Percentiles rank a stretch among this genome's conserved stretches.
Conservation (phyloP, 208 protist genomes). For the Herpetomonas samuelpessoai region DNA sequence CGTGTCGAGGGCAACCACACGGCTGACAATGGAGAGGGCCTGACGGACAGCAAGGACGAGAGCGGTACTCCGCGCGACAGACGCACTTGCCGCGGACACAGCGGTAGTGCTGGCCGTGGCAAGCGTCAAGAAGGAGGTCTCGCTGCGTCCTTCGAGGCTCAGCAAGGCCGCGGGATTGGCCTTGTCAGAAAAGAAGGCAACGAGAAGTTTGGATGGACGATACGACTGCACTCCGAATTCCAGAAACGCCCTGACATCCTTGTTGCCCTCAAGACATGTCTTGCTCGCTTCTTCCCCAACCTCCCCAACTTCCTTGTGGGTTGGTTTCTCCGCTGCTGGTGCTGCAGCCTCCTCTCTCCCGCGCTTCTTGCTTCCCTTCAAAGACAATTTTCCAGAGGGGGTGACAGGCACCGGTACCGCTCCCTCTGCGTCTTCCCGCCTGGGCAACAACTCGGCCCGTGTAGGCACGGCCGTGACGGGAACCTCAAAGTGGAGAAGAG, state of each 20-base stretch:
- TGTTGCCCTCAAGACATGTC: no score
- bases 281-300: no score
- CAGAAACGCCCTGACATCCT: neutral
- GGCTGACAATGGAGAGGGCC: slow-evolving; percentile 51
- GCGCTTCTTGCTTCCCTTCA: no score
- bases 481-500: neutral
- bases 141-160: neutral
- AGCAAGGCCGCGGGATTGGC: neutral
- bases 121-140: neutral
- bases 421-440: no score
- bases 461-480: neutral
- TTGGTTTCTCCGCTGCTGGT: no score
- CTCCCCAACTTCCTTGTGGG: no score
- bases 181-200: neutral
- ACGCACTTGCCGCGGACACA: no score
- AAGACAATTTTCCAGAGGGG: no score
- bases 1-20: slow-evolving; percentile 41
- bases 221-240: neutral
- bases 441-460: neutral
- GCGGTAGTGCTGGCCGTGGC: neutral
- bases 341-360: no score
- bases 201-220: slow-evolving; percentile 1
- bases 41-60: slow-evolving; percentile 28
- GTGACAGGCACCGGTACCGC: no score
- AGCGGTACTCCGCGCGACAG: no score